Evolutionary conservation across 108 stramenopile genomes (phyloP).

Genomic region (Stephanodiscus triporus): DNA sequence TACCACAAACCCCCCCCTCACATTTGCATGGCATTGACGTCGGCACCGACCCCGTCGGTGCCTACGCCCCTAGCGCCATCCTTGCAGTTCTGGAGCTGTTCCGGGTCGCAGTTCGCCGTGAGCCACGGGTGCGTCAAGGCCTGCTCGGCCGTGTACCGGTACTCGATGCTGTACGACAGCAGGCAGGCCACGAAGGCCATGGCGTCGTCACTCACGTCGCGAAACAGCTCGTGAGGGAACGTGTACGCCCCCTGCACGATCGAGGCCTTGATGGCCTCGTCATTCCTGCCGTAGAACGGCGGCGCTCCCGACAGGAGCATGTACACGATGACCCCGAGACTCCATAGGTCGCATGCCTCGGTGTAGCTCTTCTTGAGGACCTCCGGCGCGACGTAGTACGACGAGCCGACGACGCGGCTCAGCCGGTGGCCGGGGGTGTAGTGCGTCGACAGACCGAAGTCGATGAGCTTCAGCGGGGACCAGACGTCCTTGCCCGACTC

Average conservation of each 20-base stretch:
- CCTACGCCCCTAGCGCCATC: conserved; percentile 74
- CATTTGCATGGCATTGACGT: conserved; percentile 17
- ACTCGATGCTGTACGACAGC: conserved; percentile 82
- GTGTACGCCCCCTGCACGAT: conserved; percentile 88
- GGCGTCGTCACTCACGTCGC: conserved; percentile 89
- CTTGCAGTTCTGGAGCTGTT: conserved; percentile 63
- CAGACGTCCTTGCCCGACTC: conserved; percentile 91
- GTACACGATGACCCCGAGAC: conserved; percentile 93
- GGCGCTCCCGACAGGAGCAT: conserved; percentile 92
- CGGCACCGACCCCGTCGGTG: conserved; percentile 3
- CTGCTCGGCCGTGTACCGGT: conserved; percentile 89
- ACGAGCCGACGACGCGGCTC: conserved; percentile 90
- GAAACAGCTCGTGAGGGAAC: conserved; percentile 86
- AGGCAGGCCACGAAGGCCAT: conserved; percentile 90
- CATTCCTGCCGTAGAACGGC: conserved; percentile 92
- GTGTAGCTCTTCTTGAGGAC: conserved; percentile 97
- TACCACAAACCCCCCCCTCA: not conserved
- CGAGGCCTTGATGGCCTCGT: conserved; percentile 88
- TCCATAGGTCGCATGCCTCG: conserved; percentile 95
- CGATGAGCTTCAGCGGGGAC: conserved; percentile 92
- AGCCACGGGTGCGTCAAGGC: conserved; percentile 90
- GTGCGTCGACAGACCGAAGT: conserved; percentile 94
- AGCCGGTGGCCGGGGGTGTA: conserved; percentile 87
- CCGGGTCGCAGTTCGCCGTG: conserved; percentile 76
- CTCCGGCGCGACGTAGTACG: conserved; percentile 98